A percentile compares a stretch with the other conserved stretches of the same genome.
Conservation (phyloP, 2,329 filamentous ascomycete species). For the Pleurostoma richardsiae region DNA sequence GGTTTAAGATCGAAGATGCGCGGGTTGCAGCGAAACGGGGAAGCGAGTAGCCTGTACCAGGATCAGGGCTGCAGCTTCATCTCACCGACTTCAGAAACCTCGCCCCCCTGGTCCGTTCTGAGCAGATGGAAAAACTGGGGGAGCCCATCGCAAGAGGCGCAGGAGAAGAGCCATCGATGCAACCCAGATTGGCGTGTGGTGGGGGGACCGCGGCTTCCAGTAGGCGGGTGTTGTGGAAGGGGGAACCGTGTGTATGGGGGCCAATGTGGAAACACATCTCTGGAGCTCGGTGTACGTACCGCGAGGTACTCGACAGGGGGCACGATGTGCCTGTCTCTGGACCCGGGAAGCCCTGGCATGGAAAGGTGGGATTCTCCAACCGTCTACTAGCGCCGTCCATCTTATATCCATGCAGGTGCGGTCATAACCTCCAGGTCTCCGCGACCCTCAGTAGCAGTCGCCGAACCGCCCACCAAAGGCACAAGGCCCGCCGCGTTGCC, state of each 20-base stretch:
- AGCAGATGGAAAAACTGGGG: slow-evolving; percentile 6
- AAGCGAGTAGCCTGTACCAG: not conserved
- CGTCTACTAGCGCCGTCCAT: no score
- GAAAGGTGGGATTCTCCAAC: no score
- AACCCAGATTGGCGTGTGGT: slow-evolving; percentile 10
- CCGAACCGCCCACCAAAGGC: no score
- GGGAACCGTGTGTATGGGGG: not conserved
- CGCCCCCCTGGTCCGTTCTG: not conserved
- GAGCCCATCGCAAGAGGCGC: slow-evolving; percentile 8
- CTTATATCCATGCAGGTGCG: no score
- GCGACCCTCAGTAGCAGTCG: no score
- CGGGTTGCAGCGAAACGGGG: not conserved
- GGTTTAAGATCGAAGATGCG: not conserved
- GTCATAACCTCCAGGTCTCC: no score
- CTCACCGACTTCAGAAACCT: not conserved
- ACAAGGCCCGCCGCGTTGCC: no score
- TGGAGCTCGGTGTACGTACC: not conserved
- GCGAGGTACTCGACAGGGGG: not conserved
- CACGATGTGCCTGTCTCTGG: not conserved
- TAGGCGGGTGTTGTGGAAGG: not conserved
- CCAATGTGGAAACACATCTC: slow-evolving; percentile 1
- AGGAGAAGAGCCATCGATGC: slow-evolving; percentile 7
- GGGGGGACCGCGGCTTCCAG: slow-evolving; percentile 2
- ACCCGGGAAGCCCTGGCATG: no score
- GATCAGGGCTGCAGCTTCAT: not conserved